A percentile compares a stretch with the other conserved stretches of the same genome.
phyloP scores from a whole-genome alignment of 139 green algal genomes.

The Monoraphidium neglectum region DNA sequence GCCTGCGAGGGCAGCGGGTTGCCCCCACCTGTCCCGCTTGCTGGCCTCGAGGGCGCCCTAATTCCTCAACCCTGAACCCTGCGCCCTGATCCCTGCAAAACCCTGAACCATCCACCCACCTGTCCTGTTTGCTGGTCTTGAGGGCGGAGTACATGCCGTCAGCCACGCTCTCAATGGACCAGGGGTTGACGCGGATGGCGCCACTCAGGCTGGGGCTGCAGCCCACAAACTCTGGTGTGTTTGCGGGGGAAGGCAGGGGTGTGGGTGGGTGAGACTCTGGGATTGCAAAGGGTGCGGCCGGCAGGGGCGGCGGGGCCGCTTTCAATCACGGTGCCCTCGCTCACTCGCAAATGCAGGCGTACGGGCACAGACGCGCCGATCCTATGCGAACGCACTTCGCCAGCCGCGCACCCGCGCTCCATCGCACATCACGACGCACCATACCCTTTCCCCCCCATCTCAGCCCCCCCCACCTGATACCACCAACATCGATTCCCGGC shows the following conservation, averaged over 20 bases:
- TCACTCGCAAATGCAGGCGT: too few species aligned
- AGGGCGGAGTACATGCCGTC: conserved; percentile 91
- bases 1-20: too few species aligned
- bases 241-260: neutral
- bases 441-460: too few species aligned
- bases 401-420: too few species aligned
- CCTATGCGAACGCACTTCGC: too few species aligned
- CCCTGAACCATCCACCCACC: too few species aligned
- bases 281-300: neutral
- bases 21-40: too few species aligned
- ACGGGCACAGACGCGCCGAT: too few species aligned
- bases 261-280: neutral
- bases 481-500: conserved; percentile 70
- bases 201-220: conserved; percentile 93
- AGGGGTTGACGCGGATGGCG: conserved; percentile 97
- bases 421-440: too few species aligned
- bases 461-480: conserved; percentile 76
- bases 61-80: too few species aligned
- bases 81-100: neutral
- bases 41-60: too few species aligned
- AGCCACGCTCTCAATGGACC: conserved; percentile 86
- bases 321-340: too few species aligned
- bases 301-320: neutral
- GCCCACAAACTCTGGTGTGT: conserved; percentile 92
- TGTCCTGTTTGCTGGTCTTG: conserved; percentile 46